Evolutionary conservation across 495 filamentous ascomycete species (phyloP).

Genomic region (Articulospora tetracladia): DNA sequence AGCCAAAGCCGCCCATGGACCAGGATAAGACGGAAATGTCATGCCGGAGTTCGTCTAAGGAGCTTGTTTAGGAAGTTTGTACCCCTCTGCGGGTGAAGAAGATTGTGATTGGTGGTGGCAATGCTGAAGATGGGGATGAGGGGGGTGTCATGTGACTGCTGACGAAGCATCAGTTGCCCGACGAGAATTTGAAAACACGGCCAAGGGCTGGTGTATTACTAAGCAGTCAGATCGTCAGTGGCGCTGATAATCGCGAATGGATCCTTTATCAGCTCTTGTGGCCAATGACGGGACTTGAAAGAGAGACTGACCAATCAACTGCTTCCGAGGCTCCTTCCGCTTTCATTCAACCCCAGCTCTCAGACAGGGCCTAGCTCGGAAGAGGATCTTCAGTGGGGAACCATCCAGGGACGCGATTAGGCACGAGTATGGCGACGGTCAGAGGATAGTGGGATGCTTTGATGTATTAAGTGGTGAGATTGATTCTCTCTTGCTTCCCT

Average conservation of each 20-base stretch:
- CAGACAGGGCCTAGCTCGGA: neutral
- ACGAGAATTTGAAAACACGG: too few species aligned
- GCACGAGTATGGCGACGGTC: neutral
- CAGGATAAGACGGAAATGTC: neutral
- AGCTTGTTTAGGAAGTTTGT: neutral
- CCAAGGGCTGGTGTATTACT: too few species aligned
- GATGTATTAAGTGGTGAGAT: too few species aligned
- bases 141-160: neutral
- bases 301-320: neutral
- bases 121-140: neutral
- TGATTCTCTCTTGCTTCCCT: too few species aligned
- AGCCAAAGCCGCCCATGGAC: neutral
- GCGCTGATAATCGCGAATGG: neutral
- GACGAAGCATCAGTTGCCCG: neutral
- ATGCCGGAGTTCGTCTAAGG: conserved; percentile 3
- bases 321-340: too few species aligned
- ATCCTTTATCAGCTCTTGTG: neutral
- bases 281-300: neutral
- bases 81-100: neutral
- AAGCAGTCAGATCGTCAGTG: neutral
- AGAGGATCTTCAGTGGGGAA: neutral
- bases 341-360: neutral
- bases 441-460: neutral
- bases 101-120: neutral
- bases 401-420: neutral